Conservation (phyloP, 169 alveolate species). For the Cryptosporidium ubiquitum region DNA sequence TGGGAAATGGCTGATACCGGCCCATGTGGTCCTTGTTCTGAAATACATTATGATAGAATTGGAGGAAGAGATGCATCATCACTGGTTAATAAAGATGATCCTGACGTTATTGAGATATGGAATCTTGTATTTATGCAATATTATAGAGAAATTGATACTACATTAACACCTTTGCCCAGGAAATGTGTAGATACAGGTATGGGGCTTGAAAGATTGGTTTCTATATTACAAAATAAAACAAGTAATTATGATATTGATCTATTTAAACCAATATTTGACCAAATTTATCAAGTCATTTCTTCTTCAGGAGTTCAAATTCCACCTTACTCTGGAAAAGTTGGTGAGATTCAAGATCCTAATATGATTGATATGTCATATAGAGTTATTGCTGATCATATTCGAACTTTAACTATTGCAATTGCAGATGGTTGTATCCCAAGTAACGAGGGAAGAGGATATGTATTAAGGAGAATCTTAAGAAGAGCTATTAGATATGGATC, state of each 20-base stretch:
- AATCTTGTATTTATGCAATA: conserved; percentile 94
- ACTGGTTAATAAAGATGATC: conserved; percentile 92
- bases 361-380: conserved; percentile 92
- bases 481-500: conserved; percentile 91
- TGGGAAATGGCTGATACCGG: conserved; percentile 98
- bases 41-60: conserved; percentile 91
- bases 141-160: conserved; percentile 88
- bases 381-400: conserved; percentile 92
- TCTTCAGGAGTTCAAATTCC: conserved; percentile 76
- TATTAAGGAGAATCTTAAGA: conserved; percentile 90
- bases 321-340: conserved; percentile 86
- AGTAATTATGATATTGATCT: conserved; percentile 94
- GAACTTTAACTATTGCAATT: conserved; percentile 92
- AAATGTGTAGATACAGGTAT: conserved; percentile 95
- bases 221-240: conserved; percentile 83
- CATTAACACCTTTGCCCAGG: conserved; percentile 88
- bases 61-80: conserved; percentile 91
- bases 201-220: conserved; percentile 94
- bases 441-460: conserved; percentile 93
- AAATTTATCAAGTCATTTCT: conserved; percentile 82
- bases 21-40: conserved; percentile 97
- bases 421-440: conserved; percentile 93
- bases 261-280: conserved; percentile 85
- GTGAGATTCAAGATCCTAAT: conserved; percentile 83
- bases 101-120: conserved; percentile 95